A percentile compares a stretch with the other conserved stretches of the same genome.
Conservation (phyloP, 495 filamentous ascomycete genomes). For the Barbatosphaeria neglecta region DNA sequence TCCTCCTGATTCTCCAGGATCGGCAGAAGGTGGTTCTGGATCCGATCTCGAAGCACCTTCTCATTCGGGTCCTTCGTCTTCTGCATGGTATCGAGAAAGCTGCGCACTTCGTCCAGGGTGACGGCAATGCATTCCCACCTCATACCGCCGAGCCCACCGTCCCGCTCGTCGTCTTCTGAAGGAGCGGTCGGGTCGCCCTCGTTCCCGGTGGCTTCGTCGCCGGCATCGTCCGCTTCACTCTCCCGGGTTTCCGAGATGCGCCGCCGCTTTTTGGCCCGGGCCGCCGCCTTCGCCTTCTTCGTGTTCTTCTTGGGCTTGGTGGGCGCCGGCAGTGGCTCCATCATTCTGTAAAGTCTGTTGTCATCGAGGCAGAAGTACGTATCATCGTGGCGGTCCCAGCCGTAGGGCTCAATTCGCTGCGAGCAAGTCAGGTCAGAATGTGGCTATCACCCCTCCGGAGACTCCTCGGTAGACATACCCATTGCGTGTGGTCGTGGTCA, state of each 20-base stretch:
- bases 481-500: slow-evolving; percentile 78
- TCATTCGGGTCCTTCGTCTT: slow-evolving; percentile 73
- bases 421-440: slow-evolving; percentile 14
- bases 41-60: slow-evolving; percentile 54
- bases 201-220: slow-evolving; percentile 23
- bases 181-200: slow-evolving; percentile 22
- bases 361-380: slow-evolving; percentile 88
- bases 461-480: slow-evolving; percentile 45
- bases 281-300: slow-evolving; percentile 57
- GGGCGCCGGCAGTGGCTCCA: slow-evolving; percentile 49
- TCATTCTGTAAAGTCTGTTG: slow-evolving; percentile 79
- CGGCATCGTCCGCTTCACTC: slow-evolving; percentile 44
- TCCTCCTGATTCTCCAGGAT: slow-evolving; percentile 76
- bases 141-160: slow-evolving; percentile 53
- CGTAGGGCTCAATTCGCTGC: slow-evolving; percentile 83
- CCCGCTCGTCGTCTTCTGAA: slow-evolving; percentile 44
- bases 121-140: slow-evolving; percentile 90
- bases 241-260: slow-evolving; percentile 46
- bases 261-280: slow-evolving; percentile 60
- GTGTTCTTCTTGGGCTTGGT: slow-evolving; percentile 66
- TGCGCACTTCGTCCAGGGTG: slow-evolving; percentile 60
- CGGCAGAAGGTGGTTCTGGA: slow-evolving; percentile 68
- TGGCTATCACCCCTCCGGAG: slow-evolving; percentile 1
- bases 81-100: slow-evolving; percentile 57
- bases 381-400: slow-evolving; percentile 75